Evolutionary conservation across 768 basidiomycete species (phyloP), one percentile per base, ranked within the genome.

Genomic region (Clitopilus hobsonii): DNA sequence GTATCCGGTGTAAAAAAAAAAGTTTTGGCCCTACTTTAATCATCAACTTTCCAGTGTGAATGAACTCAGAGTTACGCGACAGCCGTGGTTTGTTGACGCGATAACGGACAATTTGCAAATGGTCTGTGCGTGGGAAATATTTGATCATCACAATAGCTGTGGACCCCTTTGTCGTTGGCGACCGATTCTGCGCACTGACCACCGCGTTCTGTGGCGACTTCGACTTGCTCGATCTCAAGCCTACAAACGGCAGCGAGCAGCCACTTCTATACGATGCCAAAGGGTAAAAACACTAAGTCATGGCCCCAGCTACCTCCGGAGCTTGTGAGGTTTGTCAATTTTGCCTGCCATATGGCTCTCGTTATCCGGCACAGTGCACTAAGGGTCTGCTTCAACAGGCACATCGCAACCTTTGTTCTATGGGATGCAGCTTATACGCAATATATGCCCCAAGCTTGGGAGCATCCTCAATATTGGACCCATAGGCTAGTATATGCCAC

Each of bases 291-390:
- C 18, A 75, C 76, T 60, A 67, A 82, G 65, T 83, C 81, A 18
- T 85, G 84, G 84, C 75, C 75, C n/a, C 77, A 84, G 58, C 67
- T 85, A 20, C 84, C 84, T 0, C 73, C 75, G 52, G 84, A 86
- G 63, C 76, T 86, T 61, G 69, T 86, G 66, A 78, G 78, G 84
- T 82, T 62, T 65, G 78, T 71, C 24, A 38, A 52, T 54, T 49
- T 53, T 49, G 53, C 54, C 51, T 51, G 48, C 60, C 18, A 38
- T 38, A 48, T 49, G 41, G 63, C 60, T 69, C 70, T 71, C 68
- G 68, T n/a, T 51, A 32, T 24, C 66, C 65, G 69, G 65, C 69
- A 71, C 67, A 64, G 64, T 28, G 52, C 38, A 45, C 53, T 49
- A 32, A 55, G 56, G 38, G 59, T 26, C 52, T 54, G 45, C 25